Percentiles rank a stretch among this genome's conserved stretches.
Evolutionary conservation across 2,329 filamentous ascomycete genomes (phyloP).

Genomic region (Chaetomium olivaceum): DNA sequence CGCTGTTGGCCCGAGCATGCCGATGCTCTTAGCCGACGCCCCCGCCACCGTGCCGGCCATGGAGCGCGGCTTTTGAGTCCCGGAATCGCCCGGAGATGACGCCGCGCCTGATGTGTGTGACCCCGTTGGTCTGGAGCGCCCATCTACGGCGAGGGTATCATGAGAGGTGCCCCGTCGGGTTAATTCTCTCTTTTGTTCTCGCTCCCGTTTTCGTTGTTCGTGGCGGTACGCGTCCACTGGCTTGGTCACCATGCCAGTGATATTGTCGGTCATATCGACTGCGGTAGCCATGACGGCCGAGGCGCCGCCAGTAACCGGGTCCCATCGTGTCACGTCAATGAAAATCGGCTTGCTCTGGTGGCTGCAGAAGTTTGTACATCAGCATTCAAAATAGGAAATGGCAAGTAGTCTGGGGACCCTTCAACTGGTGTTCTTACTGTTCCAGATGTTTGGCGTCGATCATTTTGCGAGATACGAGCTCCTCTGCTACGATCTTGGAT

Average conservation of each 20-base stretch:
- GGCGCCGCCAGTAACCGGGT: conserved; percentile 5
- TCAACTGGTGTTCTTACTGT: not conserved
- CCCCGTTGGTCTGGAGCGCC: not conserved
- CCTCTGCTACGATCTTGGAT: not conserved
- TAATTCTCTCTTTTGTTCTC: not conserved
- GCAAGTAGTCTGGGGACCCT: too few relatives aligned
- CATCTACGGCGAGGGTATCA: not conserved
- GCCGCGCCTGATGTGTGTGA: not conserved
- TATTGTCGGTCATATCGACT: not conserved
- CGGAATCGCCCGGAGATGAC: not conserved
- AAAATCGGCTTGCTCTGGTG: not conserved
- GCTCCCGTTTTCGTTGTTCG: conserved; percentile 4
- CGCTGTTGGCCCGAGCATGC: conserved; percentile 3
- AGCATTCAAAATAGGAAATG: not conserved
- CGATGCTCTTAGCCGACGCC: conserved; percentile 8
- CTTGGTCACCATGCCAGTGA: conserved; percentile 7
- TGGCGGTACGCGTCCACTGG: conserved; percentile 6
- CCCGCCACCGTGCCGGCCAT: conserved; percentile 2
- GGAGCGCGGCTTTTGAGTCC: not conserved
- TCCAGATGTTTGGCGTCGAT: conserved; percentile 5
- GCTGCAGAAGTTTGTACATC: not conserved
- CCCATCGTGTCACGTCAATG: conserved; percentile 7
- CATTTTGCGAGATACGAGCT: conserved; percentile 65
- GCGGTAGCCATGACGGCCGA: not conserved
- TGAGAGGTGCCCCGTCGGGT: not conserved